These are phyloP conservation scores for Colletotrichum zoysiae DNA, from an alignment of 2,329 filamentous ascomycete species.

Conservation along the genomic window DNA sequence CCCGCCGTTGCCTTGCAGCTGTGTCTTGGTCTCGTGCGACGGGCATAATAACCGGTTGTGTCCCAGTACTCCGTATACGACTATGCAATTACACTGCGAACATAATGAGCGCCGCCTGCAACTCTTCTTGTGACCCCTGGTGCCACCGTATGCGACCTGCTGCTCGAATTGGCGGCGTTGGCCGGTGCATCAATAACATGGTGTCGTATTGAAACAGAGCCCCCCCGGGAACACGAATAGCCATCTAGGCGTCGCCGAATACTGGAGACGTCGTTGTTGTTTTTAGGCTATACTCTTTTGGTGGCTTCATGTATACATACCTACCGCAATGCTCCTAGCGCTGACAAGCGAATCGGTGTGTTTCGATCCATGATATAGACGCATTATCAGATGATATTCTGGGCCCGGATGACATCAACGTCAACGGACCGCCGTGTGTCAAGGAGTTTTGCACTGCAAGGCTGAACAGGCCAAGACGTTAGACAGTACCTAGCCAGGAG, in stretches of 20 bases:
- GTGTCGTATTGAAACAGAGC: constrained; percentile 37
- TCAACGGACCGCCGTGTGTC: constrained; percentile 6
- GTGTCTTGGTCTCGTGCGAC: constrained; percentile 4
- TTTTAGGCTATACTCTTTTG: not conserved
- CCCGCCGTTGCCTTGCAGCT: constrained; percentile 20
- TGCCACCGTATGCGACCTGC: constrained; percentile 11
- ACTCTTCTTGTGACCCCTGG: not conserved
- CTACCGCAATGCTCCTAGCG: constrained; percentile 11
- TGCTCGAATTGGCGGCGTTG: constrained; percentile 2
- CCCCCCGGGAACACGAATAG: constrained; percentile 16
- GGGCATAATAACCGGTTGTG: constrained; percentile 18
- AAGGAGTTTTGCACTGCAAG: constrained; percentile 20
- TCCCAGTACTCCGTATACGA: constrained; percentile 9
- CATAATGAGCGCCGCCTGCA: constrained; percentile 9
- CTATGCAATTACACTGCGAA: constrained; percentile 2
- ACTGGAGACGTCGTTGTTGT: constrained; percentile 14
- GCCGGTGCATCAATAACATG: constrained; percentile 16
- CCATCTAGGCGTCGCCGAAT: constrained; percentile 21
- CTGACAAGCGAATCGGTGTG: constrained; percentile 14
- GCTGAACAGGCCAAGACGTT: constrained; percentile 10
- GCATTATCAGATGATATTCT: constrained; percentile 25
- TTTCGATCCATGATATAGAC: constrained; percentile 30
- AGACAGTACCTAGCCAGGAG: constrained; percentile 10
- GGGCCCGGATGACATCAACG: constrained; percentile 17
- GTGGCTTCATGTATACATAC: constrained; percentile 7